These are phyloP conservation scores for Lunularia cruciata DNA, from an alignment of 225 moss, liverwort and hornwort genomes.

Conservation along the genomic window DNA sequence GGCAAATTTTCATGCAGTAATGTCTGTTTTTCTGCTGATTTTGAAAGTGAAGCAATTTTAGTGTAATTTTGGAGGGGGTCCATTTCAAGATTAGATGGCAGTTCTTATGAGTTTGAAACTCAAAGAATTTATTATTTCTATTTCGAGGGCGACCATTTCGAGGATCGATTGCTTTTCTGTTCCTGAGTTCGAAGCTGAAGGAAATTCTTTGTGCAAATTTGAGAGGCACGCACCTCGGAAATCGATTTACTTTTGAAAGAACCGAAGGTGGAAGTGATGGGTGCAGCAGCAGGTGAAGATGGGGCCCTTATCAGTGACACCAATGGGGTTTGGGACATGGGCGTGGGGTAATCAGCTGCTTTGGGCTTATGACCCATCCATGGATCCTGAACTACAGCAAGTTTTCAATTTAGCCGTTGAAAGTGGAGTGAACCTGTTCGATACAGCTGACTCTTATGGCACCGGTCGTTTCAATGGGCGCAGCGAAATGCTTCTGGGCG, in stretches of 20 bases:
- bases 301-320: conserved; percentile 77
- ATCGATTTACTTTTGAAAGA: too few relatives aligned
- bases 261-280: not conserved
- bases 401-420: conserved; percentile 82
- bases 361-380: conserved; percentile 88
- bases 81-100: too few relatives aligned
- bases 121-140: too few relatives aligned
- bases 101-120: too few relatives aligned
- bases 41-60: not conserved
- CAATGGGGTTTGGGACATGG: conserved; percentile 98
- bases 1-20: not conserved
- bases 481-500: conserved; percentile 84
- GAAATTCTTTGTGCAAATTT: too few relatives aligned
- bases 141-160: not conserved
- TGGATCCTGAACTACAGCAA: conserved; percentile 87
- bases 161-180: not conserved
- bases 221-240: too few relatives aligned
- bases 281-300: conserved; percentile 60
- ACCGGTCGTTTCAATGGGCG: conserved; percentile 94
- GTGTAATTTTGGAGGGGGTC: too few relatives aligned
- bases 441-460: conserved; percentile 96
- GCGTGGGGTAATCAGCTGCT: conserved; percentile 97
- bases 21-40: not conserved
- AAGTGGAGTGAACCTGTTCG: conserved; percentile 80
- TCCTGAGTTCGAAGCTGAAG: not conserved